Evolutionary conservation across 2,329 filamentous ascomycete genomes (phyloP).

Genomic region (Xylaria sp.): DNA sequence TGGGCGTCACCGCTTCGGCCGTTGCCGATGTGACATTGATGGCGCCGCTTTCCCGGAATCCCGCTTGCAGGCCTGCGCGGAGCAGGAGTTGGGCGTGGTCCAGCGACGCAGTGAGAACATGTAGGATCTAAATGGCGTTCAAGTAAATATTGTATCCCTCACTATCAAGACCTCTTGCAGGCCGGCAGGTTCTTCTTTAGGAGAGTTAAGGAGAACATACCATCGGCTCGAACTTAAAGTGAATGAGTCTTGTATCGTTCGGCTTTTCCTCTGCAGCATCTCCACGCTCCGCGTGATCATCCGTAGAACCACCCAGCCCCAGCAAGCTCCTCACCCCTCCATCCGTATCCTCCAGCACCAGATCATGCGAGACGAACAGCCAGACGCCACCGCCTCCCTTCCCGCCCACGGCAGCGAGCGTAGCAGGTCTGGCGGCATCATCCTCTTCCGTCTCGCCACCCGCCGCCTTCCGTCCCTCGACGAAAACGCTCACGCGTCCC

Average conservation of each 20-base stretch:
- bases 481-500: constrained; percentile 83
- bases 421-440: constrained; percentile 34
- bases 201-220: constrained; percentile 55
- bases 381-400: constrained; percentile 85
- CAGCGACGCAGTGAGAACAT: constrained; percentile 79
- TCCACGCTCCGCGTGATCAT: constrained; percentile 20
- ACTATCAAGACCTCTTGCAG: neutral
- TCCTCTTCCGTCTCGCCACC: constrained; percentile 24
- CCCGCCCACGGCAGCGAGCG: constrained; percentile 70
- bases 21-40: constrained; percentile 61
- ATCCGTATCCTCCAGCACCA: constrained; percentile 50
- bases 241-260: constrained; percentile 60
- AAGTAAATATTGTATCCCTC: neutral
- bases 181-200: neutral
- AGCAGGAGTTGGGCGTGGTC: constrained; percentile 77
- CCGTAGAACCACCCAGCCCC: constrained; percentile 43
- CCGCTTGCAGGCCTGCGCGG: constrained; percentile 76
- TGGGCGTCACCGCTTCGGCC: constrained; percentile 58
- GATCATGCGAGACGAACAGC: constrained; percentile 87
- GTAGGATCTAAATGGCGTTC: constrained; percentile 71
- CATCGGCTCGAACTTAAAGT: constrained; percentile 96
- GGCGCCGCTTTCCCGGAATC: constrained; percentile 89
- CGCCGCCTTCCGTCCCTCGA: constrained; percentile 71
- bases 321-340: constrained; percentile 30
- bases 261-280: constrained; percentile 33